Percentiles rank a stretch among this genome's conserved stretches.
Evolutionary conservation across 192 early-diverging fungal genomes (phyloP).

Genomic region (Backusella australiensis): DNA sequence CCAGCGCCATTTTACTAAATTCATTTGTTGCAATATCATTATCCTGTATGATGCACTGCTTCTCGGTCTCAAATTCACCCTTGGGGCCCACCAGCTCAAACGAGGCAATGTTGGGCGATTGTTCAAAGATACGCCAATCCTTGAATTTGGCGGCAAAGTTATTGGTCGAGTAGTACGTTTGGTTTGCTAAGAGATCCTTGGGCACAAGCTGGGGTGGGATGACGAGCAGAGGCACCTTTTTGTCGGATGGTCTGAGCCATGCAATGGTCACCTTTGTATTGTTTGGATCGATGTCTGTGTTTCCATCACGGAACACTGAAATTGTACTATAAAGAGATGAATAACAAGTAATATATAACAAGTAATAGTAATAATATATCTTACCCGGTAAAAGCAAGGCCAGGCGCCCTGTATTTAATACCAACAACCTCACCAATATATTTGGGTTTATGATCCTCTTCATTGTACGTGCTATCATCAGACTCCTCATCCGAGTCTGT

Average conservation of each 20-base stretch:
- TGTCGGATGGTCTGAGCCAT: constrained; percentile 81
- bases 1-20: constrained; percentile 67
- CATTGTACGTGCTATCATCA: constrained; percentile 37
- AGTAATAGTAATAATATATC: neutral
- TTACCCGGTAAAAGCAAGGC: constrained; percentile 44
- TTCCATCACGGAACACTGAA: neutral
- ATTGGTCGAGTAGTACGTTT: constrained; percentile 33
- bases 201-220: constrained; percentile 62
- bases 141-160: constrained; percentile 31
- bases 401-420: constrained; percentile 39
- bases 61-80: constrained; percentile 38
- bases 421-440: constrained; percentile 52
- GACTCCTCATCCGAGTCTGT: neutral
- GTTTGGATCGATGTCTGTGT: neutral
- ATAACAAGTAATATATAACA: neutral
- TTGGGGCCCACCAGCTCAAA: constrained; percentile 66
- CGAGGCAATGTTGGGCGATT: constrained; percentile 58
- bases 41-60: neutral
- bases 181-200: constrained; percentile 61
- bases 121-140: constrained; percentile 59
- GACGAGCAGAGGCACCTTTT: constrained; percentile 66
- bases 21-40: constrained; percentile 53
- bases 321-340: neutral
- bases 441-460: constrained; percentile 43
- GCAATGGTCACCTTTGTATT: constrained; percentile 33